Conservation (phyloP, 2,329 filamentous ascomycete species). For the Pestalotiopsis fici region DNA sequence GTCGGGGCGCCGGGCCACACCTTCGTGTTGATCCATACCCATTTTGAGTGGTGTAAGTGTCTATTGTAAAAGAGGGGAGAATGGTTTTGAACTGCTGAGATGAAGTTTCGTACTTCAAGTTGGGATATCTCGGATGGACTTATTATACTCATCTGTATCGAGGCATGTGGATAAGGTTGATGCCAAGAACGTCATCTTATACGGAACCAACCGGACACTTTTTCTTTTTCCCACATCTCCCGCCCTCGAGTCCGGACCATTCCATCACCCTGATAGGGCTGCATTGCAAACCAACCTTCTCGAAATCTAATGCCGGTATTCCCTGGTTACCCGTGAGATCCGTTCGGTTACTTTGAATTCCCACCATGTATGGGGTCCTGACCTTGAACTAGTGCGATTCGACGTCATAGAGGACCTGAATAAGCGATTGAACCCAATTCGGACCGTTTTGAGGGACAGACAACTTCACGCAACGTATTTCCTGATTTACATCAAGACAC, state of each 20-base stretch:
- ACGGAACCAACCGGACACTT: background rate
- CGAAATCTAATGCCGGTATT: background rate
- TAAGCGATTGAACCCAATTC: background rate
- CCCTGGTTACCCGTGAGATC: background rate
- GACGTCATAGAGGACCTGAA: background rate
- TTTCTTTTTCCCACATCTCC: background rate
- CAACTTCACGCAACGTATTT: background rate
- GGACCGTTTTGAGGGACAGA: background rate
- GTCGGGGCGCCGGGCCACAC: background rate
- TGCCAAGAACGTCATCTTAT: constrained; percentile 6
- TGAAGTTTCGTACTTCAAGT: background rate
- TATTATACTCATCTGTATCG: background rate
- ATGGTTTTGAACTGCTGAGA: background rate
- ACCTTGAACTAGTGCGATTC: background rate
- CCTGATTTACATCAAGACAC: background rate
- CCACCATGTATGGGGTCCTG: background rate
- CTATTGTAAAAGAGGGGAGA: background rate
- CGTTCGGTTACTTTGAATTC: background rate
- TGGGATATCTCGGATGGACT: background rate
- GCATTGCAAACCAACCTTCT: background rate
- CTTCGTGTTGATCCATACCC: background rate
- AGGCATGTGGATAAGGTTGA: background rate
- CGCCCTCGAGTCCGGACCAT: too few species aligned
- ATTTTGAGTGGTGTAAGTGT: background rate
- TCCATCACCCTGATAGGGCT: background rate